Evolutionary conservation across 2,329 filamentous ascomycete species (phyloP).

Genomic region (Tolypocladium amazonense): DNA sequence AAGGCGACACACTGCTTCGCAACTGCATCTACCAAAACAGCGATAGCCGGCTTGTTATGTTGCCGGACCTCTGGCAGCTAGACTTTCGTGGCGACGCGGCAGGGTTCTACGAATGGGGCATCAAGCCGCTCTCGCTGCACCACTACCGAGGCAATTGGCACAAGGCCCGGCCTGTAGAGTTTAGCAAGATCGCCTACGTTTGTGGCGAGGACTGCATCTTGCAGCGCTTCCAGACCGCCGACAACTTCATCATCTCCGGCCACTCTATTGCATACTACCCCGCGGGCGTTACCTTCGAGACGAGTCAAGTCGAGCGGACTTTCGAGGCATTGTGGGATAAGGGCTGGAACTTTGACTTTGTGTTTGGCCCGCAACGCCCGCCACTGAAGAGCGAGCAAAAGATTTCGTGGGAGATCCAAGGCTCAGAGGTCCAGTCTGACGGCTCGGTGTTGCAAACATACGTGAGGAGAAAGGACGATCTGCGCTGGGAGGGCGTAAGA

Average conservation of each 20-base stretch:
- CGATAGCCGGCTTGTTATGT: constrained; percentile 42
- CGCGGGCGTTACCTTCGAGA: constrained; percentile 36
- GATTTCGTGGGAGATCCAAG: constrained; percentile 43
- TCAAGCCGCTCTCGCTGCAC: constrained; percentile 50
- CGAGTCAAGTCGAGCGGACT: constrained; percentile 40
- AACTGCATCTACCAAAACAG: constrained; percentile 56
- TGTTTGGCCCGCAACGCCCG: constrained; percentile 37
- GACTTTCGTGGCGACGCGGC: constrained; percentile 50
- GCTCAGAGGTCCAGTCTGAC: constrained; percentile 34
- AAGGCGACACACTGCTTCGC: constrained; percentile 50
- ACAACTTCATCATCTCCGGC: constrained; percentile 46
- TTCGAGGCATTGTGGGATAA: constrained; percentile 37
- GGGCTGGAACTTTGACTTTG: constrained; percentile 40
- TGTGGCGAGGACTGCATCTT: constrained; percentile 52
- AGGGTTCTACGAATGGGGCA: constrained; percentile 53
- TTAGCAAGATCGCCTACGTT: constrained; percentile 45
- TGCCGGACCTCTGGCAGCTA: constrained; percentile 50
- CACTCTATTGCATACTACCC: constrained; percentile 51
- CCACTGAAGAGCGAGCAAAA: constrained; percentile 37
- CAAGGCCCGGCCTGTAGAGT: constrained; percentile 40
- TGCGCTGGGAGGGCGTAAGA: constrained; percentile 30
- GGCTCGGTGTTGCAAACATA: constrained; percentile 43
- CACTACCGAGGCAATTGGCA: constrained; percentile 56
- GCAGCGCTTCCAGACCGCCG: constrained; percentile 43
- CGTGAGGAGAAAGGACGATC: constrained; percentile 39